phyloP scores from a whole-genome alignment of 768 basidiomycete species.

The Myochromella boudieri region DNA sequence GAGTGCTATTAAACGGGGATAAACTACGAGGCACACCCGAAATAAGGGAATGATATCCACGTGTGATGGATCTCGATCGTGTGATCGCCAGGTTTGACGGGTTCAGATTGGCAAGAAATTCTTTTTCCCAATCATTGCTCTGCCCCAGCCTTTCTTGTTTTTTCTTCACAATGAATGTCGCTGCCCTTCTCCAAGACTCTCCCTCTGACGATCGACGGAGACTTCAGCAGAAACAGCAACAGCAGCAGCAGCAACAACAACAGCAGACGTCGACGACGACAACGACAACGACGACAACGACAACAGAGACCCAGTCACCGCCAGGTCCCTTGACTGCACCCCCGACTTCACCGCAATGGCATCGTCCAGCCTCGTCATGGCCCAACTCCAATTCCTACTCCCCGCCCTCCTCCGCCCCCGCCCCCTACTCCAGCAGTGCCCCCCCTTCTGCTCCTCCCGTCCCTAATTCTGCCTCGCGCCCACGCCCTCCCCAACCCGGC shows the following conservation, averaged over 20 bases:
- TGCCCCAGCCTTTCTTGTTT: too few relatives aligned
- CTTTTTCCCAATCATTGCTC: too few relatives aligned
- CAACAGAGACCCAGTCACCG: constrained; percentile 1
- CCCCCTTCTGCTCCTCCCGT: constrained; percentile 4
- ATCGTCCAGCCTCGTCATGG: neutral
- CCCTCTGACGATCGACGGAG: constrained; percentile 54
- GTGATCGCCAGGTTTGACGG: constrained; percentile 22
- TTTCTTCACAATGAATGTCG: constrained; percentile 57
- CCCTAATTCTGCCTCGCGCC: constrained; percentile 12
- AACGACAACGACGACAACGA: constrained; percentile 23
- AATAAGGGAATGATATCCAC: constrained; percentile 1
- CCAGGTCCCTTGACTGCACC: constrained; percentile 12
- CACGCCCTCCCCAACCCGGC: constrained; percentile 10
- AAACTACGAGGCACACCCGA: constrained; percentile 2
- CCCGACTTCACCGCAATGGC: constrained; percentile 8
- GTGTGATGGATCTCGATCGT: constrained; percentile 22
- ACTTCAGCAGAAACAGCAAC: constrained; percentile 9
- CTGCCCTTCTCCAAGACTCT: constrained; percentile 65
- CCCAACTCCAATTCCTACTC: constrained; percentile 18
- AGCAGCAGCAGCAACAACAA: neutral
- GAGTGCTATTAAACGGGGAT: too few relatives aligned
- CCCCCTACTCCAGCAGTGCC: neutral
- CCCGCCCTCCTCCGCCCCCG: constrained; percentile 13
- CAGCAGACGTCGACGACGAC: constrained; percentile 10
- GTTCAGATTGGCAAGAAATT: constrained; percentile 14